Evolutionary conservation across 2,329 filamentous ascomycete genomes (phyloP).

Genomic region (Stromatinia cepivora): DNA sequence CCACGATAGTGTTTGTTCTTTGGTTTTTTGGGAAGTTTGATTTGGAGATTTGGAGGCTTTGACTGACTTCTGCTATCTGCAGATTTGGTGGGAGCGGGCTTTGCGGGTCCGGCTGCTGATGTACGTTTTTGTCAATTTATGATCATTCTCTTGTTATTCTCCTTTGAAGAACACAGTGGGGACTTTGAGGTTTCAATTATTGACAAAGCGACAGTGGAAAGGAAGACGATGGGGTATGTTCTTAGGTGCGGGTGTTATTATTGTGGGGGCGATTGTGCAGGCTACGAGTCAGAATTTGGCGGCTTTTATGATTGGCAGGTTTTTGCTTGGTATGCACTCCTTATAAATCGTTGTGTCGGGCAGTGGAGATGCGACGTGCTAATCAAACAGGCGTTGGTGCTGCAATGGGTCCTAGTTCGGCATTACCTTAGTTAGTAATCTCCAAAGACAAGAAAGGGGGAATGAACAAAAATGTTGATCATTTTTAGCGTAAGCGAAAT

Average conservation of each 20-base stretch:
- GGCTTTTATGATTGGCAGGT: constrained; percentile 52
- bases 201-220: constrained; percentile 10
- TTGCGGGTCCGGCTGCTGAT: constrained; percentile 19
- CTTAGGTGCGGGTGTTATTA: constrained; percentile 27
- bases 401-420: constrained; percentile 22
- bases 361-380: constrained; percentile 27
- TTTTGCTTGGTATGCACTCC: constrained; percentile 57
- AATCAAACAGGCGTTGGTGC: constrained; percentile 34
- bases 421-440: constrained; percentile 30
- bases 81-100: constrained; percentile 18
- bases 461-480: not conserved
- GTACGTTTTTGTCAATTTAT: not conserved
- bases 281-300: constrained; percentile 38
- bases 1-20: no score
- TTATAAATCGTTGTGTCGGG: constrained; percentile 37
- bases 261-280: constrained; percentile 28
- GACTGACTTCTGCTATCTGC: not conserved
- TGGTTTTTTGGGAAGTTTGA: no score
- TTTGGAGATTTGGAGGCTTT: no score
- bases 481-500: constrained; percentile 48
- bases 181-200: no score
- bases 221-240: constrained; percentile 29
- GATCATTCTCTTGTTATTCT: not conserved
- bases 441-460: constrained; percentile 27
- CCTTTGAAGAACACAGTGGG: no score